A percentile compares a stretch with the other conserved stretches of the same genome.
Conservation (phyloP, 2,329 filamentous ascomycete species). For the Amylocarpus encephaloides region DNA sequence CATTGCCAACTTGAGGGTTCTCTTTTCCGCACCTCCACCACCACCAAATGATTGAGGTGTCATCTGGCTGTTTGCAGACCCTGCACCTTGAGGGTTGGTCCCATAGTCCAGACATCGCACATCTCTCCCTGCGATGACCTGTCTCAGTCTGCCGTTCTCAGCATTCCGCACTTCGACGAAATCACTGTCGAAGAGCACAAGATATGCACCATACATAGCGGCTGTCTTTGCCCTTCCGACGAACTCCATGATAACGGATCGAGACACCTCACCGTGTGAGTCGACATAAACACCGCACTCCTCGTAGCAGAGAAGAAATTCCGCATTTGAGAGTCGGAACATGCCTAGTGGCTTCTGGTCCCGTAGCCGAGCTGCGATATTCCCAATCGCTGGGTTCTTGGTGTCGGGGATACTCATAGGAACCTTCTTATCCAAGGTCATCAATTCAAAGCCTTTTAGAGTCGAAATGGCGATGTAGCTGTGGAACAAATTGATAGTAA, state of each 20-base stretch:
- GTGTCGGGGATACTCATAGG: slow-evolving; percentile 90
- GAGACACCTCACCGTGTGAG: slow-evolving; percentile 92
- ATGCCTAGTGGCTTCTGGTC: slow-evolving; percentile 86
- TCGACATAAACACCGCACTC: slow-evolving; percentile 97
- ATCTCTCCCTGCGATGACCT: slow-evolving; percentile 89
- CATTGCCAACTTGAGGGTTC: slow-evolving; percentile 91
- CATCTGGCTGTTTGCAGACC: slow-evolving; percentile 31
- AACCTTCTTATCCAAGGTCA: slow-evolving; percentile 95
- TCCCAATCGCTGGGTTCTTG: slow-evolving; percentile 68
- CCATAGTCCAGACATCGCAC: slow-evolving; percentile 88
- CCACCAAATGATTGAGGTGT: slow-evolving; percentile 26
- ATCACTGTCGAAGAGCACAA: slow-evolving; percentile 89
- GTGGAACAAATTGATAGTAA: slow-evolving; percentile 92
- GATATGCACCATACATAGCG: slow-evolving; percentile 84
- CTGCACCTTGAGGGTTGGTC: slow-evolving; percentile 47
- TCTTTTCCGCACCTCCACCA: slow-evolving; percentile 40
- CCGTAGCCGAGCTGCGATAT: slow-evolving; percentile 77
- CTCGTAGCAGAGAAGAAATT: slow-evolving; percentile 90
- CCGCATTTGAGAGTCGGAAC: slow-evolving; percentile 88
- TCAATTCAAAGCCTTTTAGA: slow-evolving; percentile 85
- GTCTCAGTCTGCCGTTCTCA: slow-evolving; percentile 85
- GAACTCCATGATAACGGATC: slow-evolving; percentile 96
- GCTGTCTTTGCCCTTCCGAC: slow-evolving; percentile 85
- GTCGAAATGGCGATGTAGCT: slow-evolving; percentile 88
- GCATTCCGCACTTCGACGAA: slow-evolving; percentile 97